A percentile compares a stretch with the other conserved stretches of the same genome.
phyloP scores from a whole-genome alignment of 2,329 filamentous ascomycete genomes.

The Monosporascus sp. region DNA sequence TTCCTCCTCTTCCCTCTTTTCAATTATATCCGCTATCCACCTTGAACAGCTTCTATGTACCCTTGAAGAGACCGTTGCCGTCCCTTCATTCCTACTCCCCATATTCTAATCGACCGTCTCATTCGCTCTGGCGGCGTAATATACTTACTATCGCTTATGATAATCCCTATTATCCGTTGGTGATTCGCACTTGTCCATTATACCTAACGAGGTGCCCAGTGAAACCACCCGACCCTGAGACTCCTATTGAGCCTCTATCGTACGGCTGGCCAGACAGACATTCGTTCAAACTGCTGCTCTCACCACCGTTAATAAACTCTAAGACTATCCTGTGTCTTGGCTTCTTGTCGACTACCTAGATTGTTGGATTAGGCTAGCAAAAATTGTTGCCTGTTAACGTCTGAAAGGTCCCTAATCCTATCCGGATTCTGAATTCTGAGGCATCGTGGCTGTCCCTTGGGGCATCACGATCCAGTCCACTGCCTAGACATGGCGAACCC shows the following conservation, averaged over 20 bases:
- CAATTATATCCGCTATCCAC: neutral
- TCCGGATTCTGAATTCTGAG: neutral
- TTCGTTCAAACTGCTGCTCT: neutral
- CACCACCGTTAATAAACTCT: neutral
- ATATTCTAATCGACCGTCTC: slow-evolving; percentile 37
- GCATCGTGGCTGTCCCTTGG: slow-evolving; percentile 36
- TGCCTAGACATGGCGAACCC: slow-evolving; percentile 48
- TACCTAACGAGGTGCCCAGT: neutral
- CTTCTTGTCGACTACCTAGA: neutral
- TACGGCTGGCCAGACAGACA: neutral
- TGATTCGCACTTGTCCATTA: slow-evolving; percentile 1
- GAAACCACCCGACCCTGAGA: neutral
- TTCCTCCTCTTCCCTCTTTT: slow-evolving; percentile 12
- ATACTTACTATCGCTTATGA: slow-evolving; percentile 27
- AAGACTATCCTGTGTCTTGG: neutral
- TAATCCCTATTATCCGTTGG: slow-evolving; percentile 14
- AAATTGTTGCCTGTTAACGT: neutral
- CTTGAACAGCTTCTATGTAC: slow-evolving; percentile 1
- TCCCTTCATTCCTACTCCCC: slow-evolving; percentile 16
- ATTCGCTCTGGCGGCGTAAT: slow-evolving; percentile 53
- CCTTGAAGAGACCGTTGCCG: neutral
- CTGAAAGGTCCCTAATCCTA: neutral
- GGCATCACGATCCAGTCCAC: slow-evolving; percentile 27
- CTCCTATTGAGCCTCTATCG: neutral
- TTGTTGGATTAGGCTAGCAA: neutral